phyloP scores from a whole-genome alignment of 73 alveolate genomes.

The Diophrys sp. region DNA sequence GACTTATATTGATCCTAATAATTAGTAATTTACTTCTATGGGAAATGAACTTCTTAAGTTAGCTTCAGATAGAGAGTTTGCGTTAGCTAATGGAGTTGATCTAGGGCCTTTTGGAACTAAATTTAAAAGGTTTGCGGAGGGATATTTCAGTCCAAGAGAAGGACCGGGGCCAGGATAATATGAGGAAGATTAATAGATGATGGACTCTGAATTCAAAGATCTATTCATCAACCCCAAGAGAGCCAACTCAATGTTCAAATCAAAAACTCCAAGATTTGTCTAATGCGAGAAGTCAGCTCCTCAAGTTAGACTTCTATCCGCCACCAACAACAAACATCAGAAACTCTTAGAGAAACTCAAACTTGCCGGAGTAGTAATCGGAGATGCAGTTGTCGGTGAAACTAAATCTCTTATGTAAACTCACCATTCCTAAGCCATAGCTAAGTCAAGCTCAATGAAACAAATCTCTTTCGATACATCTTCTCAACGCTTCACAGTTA shows the following conservation, averaged over 20 bases:
- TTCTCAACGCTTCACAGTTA: neutral
- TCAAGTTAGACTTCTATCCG: neutral
- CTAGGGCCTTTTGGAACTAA: constrained; percentile 7
- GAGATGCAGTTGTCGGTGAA: too few species aligned
- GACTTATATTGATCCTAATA: neutral
- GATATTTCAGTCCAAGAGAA: neutral
- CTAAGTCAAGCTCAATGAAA: too few species aligned
- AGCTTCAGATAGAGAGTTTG: constrained; percentile 1
- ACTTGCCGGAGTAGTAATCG: too few species aligned
- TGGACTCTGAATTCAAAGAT: neutral
- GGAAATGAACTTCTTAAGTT: neutral
- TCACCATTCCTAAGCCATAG: too few species aligned
- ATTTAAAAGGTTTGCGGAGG: neutral
- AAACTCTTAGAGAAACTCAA: too few species aligned
- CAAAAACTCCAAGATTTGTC: neutral
- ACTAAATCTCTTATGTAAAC: too few species aligned
- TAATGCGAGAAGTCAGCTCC: neutral
- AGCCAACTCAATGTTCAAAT: neutral
- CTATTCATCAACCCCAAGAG: neutral
- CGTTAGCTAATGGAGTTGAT: neutral
- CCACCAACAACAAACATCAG: neutral
- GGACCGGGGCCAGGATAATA: constrained; percentile 11
- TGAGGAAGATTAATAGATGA: neutral
- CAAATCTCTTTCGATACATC: too few species aligned
- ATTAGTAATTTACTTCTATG: neutral